Evolutionary conservation across 2,329 filamentous ascomycete species (phyloP).

Genomic region (Aspergillus tanneri): DNA sequence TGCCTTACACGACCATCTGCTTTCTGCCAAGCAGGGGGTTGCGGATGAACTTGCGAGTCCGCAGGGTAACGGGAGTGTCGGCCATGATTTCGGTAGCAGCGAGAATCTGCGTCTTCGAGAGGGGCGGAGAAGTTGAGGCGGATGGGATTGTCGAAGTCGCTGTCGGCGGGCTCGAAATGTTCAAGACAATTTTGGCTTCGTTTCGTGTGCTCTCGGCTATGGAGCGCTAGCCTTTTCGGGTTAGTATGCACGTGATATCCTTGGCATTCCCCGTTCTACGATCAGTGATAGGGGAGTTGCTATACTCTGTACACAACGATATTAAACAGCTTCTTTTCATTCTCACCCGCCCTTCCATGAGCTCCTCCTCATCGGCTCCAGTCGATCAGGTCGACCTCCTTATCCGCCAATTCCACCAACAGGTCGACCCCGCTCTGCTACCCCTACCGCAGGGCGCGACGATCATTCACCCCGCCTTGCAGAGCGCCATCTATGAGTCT

Average conservation of each 20-base stretch:
- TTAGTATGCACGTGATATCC: constrained; percentile 13
- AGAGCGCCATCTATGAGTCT: constrained; percentile 63
- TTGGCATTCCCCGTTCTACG: no score
- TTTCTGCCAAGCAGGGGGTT: constrained; percentile 98
- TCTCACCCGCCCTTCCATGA: not conserved
- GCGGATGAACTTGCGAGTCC: constrained; percentile 99
- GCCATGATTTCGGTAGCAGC: constrained; percentile 72
- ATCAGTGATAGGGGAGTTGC: no score
- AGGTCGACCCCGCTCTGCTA: constrained; percentile 61
- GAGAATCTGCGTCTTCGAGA: constrained; percentile 31
- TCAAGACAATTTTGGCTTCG: constrained; percentile 40
- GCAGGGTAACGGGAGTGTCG: constrained; percentile 74
- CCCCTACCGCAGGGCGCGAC: constrained; percentile 61
- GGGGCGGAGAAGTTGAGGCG: constrained; percentile 27
- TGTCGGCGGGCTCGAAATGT: constrained; percentile 30
- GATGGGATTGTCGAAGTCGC: constrained; percentile 28
- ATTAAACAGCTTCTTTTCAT: no score
- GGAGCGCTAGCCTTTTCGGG: constrained; percentile 31
- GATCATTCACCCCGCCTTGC: constrained; percentile 62
- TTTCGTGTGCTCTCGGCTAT: constrained; percentile 45
- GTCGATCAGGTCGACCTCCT: constrained; percentile 24
- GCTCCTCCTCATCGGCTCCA: not conserved
- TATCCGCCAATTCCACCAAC: constrained; percentile 74
- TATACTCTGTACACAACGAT: no score
- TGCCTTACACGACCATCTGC: constrained; percentile 97